phyloP scores from a whole-genome alignment of 2,329 filamentous ascomycete species.

The Colletotrichum spinosum region DNA sequence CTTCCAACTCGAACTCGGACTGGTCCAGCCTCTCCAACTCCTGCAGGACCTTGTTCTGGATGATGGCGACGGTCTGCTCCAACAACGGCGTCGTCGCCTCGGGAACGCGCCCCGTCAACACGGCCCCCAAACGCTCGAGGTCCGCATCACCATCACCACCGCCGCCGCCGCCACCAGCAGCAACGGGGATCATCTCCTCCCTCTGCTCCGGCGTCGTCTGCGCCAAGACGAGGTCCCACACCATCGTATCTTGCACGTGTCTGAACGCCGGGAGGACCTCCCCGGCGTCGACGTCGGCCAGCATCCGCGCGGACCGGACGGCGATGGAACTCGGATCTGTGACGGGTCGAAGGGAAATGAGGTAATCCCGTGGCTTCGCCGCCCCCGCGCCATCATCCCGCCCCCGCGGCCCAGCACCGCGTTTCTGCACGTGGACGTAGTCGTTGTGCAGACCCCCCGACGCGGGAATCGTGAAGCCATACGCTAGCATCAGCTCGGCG shows the following conservation, averaged over 20 bases:
- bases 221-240: slow-evolving; percentile 60
- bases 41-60: slow-evolving; percentile 56
- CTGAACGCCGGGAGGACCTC: slow-evolving; percentile 54
- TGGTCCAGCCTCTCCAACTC: slow-evolving; percentile 59
- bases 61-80: slow-evolving; percentile 52
- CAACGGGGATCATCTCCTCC: slow-evolving; percentile 43
- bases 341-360: slow-evolving; percentile 65
- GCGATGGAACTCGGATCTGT: slow-evolving; percentile 60
- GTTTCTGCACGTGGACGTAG: slow-evolving; percentile 68
- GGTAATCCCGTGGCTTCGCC: slow-evolving; percentile 52
- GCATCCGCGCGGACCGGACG: slow-evolving; percentile 53
- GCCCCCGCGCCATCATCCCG: slow-evolving; percentile 40
- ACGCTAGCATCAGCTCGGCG: slow-evolving; percentile 74
- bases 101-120: slow-evolving; percentile 47
- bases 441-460: slow-evolving; percentile 66
- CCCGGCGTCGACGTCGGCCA: slow-evolving; percentile 42
- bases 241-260: slow-evolving; percentile 65
- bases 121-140: slow-evolving; percentile 40
- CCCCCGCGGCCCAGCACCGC: slow-evolving; percentile 41
- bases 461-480: slow-evolving; percentile 69
- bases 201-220: slow-evolving; percentile 50
- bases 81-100: slow-evolving; percentile 44
- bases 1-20: slow-evolving; percentile 57
- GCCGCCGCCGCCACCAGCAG: slow-evolving; percentile 23
- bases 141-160: slow-evolving; percentile 39